Conservation (phyloP, 2,329 filamentous ascomycete species). For the Spiromastix sp. region DNA sequence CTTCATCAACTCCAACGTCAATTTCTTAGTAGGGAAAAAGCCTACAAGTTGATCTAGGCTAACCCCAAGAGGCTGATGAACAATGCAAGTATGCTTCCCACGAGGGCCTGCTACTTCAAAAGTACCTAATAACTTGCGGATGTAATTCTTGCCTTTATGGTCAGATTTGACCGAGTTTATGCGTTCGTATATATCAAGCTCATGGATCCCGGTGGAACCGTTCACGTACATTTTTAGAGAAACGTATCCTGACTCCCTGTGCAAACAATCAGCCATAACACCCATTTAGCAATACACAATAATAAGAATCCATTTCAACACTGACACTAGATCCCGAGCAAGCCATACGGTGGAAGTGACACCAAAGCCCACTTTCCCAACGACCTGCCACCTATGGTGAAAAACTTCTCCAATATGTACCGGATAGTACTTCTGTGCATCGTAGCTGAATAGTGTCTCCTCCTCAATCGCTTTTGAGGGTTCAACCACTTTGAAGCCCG, state of each 20-base stretch:
- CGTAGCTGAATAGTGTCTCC: not conserved
- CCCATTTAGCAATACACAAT: not conserved
- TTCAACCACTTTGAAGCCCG: constrained; percentile 20
- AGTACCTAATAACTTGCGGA: constrained; percentile 13
- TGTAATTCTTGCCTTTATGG: constrained; percentile 11
- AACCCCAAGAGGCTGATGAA: constrained; percentile 21
- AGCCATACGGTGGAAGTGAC: constrained; percentile 12
- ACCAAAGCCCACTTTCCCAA: constrained; percentile 13
- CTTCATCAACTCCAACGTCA: constrained; percentile 10
- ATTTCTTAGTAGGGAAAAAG: not conserved
- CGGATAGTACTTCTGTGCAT: constrained; percentile 2
- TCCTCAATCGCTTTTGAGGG: not conserved
- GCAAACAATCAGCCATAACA: not conserved
- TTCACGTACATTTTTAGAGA: constrained; percentile 14
- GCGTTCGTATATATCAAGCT: constrained; percentile 12
- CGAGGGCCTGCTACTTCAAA: constrained; percentile 13
- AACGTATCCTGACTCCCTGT: constrained; percentile 10
- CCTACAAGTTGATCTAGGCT: constrained; percentile 13
- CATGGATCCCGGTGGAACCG: constrained; percentile 8
- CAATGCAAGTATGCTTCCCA: constrained; percentile 22
- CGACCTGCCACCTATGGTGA: constrained; percentile 5
- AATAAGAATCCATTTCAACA: not conserved
- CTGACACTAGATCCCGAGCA: constrained; percentile 6
- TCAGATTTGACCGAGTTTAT: constrained; percentile 8
- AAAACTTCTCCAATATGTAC: constrained; percentile 1